Evolutionary conservation across 2,329 filamentous ascomycete genomes (phyloP).

Genomic region (Cadophora malorum): DNA sequence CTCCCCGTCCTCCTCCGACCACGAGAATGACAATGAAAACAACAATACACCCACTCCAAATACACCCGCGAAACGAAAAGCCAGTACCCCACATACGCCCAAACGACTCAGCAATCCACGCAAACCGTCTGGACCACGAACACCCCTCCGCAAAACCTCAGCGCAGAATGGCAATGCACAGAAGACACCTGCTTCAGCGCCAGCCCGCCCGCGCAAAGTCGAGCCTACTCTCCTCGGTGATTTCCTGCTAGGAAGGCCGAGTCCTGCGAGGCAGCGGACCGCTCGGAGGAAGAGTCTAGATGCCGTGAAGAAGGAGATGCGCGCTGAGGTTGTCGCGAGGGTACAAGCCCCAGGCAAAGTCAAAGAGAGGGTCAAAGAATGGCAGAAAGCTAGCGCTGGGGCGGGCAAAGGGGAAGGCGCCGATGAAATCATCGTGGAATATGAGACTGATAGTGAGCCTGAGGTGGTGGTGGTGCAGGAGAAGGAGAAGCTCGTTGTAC

Average conservation of each 20-base stretch:
- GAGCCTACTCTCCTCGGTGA: slow-evolving; percentile 61
- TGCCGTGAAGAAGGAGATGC: slow-evolving; percentile 60
- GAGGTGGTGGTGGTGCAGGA: slow-evolving; percentile 46
- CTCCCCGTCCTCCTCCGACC: not conserved
- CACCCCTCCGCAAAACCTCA: slow-evolving; percentile 36
- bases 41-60: slow-evolving; percentile 16
- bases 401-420: slow-evolving; percentile 61
- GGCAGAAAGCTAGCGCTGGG: slow-evolving; percentile 80
- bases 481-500: slow-evolving; percentile 12
- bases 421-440: slow-evolving; percentile 65
- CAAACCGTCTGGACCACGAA: slow-evolving; percentile 21
- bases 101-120: slow-evolving; percentile 20
- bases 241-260: slow-evolving; percentile 63
- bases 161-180: slow-evolving; percentile 26
- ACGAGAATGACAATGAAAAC: not conserved
- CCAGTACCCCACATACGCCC: slow-evolving; percentile 13
- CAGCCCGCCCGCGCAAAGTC: slow-evolving; percentile 38
- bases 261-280: slow-evolving; percentile 56
- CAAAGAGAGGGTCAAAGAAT: slow-evolving; percentile 79
- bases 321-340: slow-evolving; percentile 60
- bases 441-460: slow-evolving; percentile 65
- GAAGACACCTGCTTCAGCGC: slow-evolving; percentile 40
- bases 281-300: slow-evolving; percentile 64
- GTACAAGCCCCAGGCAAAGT: slow-evolving; percentile 71
- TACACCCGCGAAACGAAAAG: slow-evolving; percentile 24